Percentiles rank a stretch among this genome's conserved stretches.
phyloP scores from a whole-genome alignment of 208 protist species.

The Leishmania lainsoni region DNA sequence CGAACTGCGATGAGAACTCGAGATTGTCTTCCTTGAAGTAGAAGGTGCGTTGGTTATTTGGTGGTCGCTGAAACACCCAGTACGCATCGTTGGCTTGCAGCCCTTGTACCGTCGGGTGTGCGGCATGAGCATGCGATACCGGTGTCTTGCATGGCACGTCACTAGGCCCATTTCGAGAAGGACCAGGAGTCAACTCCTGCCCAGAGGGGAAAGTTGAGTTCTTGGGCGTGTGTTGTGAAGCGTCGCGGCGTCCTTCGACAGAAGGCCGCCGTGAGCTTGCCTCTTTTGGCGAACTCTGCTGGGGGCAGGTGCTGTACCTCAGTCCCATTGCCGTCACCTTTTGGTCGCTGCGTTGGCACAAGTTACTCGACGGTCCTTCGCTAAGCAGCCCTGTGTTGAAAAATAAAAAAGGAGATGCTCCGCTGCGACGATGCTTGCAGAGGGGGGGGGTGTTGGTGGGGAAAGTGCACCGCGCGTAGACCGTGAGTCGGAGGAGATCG shows the following conservation, averaged over 20 bases:
- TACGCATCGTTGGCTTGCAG: conserved; percentile 40
- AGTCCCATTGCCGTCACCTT: neutral
- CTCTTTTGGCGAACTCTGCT: neutral
- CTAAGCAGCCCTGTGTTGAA: neutral
- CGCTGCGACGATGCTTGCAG: neutral
- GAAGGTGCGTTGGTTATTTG: conserved; percentile 88
- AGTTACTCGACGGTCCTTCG: neutral
- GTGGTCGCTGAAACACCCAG: conserved; percentile 74
- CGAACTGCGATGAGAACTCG: conserved; percentile 89
- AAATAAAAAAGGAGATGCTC: neutral
- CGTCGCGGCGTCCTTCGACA: no score
- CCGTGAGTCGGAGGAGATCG: neutral
- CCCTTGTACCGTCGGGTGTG: neutral
- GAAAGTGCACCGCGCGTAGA: neutral
- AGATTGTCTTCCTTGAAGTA: conserved; percentile 86
- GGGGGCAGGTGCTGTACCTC: neutral
- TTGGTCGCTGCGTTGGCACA: neutral
- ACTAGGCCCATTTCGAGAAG: neutral
- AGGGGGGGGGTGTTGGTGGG: neutral
- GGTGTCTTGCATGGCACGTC: neutral
- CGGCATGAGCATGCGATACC: neutral
- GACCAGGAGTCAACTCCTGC: neutral
- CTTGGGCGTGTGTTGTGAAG: neutral
- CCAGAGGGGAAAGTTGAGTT: neutral
- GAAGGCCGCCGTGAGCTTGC: neutral